Conservation (phyloP, 75 land plant genomes). For the Cupressus sempervirens region DNA sequence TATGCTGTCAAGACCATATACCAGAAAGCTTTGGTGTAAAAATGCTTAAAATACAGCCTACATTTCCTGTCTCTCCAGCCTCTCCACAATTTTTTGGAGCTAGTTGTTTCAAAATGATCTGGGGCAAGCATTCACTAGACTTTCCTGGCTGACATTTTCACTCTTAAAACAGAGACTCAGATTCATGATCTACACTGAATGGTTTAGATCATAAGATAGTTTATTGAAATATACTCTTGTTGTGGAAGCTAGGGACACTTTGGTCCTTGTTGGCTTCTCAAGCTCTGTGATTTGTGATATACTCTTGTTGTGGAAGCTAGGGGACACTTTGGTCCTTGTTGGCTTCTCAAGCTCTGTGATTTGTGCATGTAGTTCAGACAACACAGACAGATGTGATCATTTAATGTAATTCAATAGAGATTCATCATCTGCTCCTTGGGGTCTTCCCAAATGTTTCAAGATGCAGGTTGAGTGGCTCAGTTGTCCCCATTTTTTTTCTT, state of each 20-base stretch:
- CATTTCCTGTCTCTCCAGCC: not conserved
- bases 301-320: not conserved
- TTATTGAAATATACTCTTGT: too few species aligned
- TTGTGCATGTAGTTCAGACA: too few species aligned
- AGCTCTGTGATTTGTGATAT: not conserved
- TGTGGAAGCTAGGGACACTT: not conserved
- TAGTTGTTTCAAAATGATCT: not conserved
- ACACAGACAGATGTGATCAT: too few species aligned
- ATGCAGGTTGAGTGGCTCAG: too few species aligned
- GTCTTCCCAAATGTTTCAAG: too few species aligned
- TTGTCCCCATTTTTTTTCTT: too few species aligned
- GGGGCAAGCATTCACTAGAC: not conserved
- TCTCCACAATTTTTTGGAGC: not conserved
- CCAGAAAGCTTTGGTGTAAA: not conserved
- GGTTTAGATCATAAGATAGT: not conserved
- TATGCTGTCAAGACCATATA: not conserved
- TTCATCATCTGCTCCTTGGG: not conserved
- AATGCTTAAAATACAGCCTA: not conserved
- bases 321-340: not conserved
- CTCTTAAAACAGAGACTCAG: not conserved
- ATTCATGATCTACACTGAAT: not conserved
- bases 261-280: not conserved
- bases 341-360: not conserved
- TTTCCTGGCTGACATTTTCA: not conserved
- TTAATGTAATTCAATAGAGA: too few species aligned